These are phyloP conservation scores for Petunia axillaris DNA, from an alignment of 257 asterid species.

Conservation along the genomic window DNA sequence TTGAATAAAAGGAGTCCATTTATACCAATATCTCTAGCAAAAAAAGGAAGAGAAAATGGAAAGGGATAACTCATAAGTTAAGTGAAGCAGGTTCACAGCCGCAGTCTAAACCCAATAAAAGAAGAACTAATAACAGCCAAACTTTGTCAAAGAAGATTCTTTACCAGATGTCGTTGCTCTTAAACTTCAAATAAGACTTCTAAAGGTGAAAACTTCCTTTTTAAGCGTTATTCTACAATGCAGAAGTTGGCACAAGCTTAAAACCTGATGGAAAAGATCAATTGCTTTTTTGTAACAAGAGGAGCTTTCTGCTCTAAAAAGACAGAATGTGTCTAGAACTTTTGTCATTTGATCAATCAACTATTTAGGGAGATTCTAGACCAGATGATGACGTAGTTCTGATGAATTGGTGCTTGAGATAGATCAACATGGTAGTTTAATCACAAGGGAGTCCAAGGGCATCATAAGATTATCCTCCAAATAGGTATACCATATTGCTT, in stretches of 20 bases:
- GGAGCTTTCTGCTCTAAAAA: conserved; percentile 80
- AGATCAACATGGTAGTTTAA: conserved; percentile 37
- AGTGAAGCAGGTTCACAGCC: too few relatives aligned
- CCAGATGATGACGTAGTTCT: conserved; percentile 42
- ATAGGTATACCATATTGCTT: conserved; percentile 55
- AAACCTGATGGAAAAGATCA: conserved; percentile 30
- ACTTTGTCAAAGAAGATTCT: conserved; percentile 82
- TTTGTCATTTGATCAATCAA: conserved; percentile 55
- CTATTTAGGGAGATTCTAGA: conserved; percentile 35
- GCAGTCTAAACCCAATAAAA: too few relatives aligned
- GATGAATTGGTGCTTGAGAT: conserved; percentile 35
- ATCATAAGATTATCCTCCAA: conserved; percentile 68
- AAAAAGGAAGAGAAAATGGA: too few relatives aligned
- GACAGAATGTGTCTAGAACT: conserved; percentile 67
- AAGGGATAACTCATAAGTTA: too few relatives aligned
- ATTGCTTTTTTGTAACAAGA: conserved; percentile 57
- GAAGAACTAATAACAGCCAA: too few relatives aligned
- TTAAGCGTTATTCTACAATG: not conserved
- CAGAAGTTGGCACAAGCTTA: not conserved
- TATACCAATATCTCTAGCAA: too few relatives aligned
- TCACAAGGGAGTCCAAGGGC: conserved; percentile 53
- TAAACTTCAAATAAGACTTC: conserved; percentile 76
- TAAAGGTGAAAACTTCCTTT: conserved; percentile 56
- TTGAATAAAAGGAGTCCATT: too few relatives aligned
- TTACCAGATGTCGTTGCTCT: conserved; percentile 78